Percentiles rank a stretch among this genome's conserved stretches.
These are phyloP conservation scores for Raddia distichophylla DNA, from an alignment of 176 grass and related monocot species.

Conservation along the genomic window DNA sequence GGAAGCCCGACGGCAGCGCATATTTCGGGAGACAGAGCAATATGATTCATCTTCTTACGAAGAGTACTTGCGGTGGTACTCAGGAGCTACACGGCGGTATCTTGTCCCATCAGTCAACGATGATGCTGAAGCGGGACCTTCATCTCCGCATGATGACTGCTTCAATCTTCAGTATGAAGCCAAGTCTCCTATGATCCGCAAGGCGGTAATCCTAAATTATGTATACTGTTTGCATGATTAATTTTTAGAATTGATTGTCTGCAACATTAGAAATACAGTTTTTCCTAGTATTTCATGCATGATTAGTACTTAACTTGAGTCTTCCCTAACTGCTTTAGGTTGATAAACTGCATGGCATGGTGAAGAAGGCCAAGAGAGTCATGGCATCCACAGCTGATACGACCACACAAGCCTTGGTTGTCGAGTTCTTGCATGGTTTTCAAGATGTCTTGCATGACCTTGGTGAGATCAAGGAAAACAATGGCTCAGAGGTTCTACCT, in stretches of 20 bases:
- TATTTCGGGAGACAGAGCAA: conserved; percentile 55
- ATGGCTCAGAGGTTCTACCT: conserved; percentile 31
- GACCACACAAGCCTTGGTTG: conserved; percentile 50
- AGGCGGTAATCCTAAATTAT: conserved; percentile 49
- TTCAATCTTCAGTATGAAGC: conserved; percentile 39
- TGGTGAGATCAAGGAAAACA: conserved; percentile 47
- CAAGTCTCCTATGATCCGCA: conserved; percentile 60
- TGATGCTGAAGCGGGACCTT: conserved; percentile 51
- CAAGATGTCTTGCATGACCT: conserved; percentile 63
- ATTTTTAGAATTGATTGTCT: background rate
- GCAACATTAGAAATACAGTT: conserved; percentile 16
- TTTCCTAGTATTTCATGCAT: conserved; percentile 9
- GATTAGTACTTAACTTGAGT: conserved; percentile 27
- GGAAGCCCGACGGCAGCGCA: conserved; percentile 55
- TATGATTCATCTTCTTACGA: conserved; percentile 70
- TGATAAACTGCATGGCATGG: conserved; percentile 59
- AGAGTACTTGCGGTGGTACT: conserved; percentile 64
- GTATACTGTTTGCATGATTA: conserved; percentile 11
- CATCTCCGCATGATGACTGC: conserved; percentile 29
- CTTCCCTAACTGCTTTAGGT: conserved; percentile 45
- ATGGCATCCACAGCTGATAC: conserved; percentile 52
- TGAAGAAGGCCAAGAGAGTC: conserved; percentile 54
- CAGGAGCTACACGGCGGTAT: conserved; percentile 57
- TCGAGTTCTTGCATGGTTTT: conserved; percentile 60
- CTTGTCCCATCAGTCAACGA: conserved; percentile 48